Base-by-base conservation (phyloP, 768 basidiomycete genomes). In the Agaricus blazei region DNA sequence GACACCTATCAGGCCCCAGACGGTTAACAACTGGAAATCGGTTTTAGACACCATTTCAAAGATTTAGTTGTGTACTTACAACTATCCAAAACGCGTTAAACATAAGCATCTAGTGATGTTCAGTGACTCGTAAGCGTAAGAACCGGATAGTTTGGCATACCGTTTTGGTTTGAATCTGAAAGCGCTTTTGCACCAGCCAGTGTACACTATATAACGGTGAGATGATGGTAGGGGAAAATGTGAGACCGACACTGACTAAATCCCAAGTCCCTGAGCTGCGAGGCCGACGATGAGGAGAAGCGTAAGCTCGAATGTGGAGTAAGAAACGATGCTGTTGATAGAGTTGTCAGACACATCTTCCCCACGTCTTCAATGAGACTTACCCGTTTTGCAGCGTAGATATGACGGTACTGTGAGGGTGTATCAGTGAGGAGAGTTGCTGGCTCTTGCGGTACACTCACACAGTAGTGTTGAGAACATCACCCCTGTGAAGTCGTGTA, bases 1-100 rank as follows among this genome's bases (percentile, higher is more conserved):
- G 1, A 90, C 78, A n/a, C 88, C 88, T 59, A 86, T 81, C 26
- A 90, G 79, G 38, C 88, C 88, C 88, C 88, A 90, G 4, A 84
- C 61, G 9, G 83, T 85, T 46, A 88, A 66, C 23, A 87, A 67
- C 84, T 86, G 44, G 51, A 14, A 27, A 11, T 24, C 24, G 24
- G 15, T 31, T 58, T n/a, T 57, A 37, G 14, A 6, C 19, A 28
- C 50, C 26, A 23, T 9, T 11, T 19, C 14, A 11, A 41, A 4
- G 11, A 23, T 15, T 12, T 12, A 15, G 23, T 28, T 41, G 28
- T 3, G 28, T 7, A 63, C 77, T 56, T 62, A 82, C 85, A 54
- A 88, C 68, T 54, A 88, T 86, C 84, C 85, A 88, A 58, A 87
- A 72, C 3, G 80, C 83, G 64, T 84, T 87, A 71, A 88, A 87